Evolutionary conservation across 805 yeast genomes (phyloP), one percentile per base, ranked within the genome.

Genomic region (Yarrowia sp.): DNA sequence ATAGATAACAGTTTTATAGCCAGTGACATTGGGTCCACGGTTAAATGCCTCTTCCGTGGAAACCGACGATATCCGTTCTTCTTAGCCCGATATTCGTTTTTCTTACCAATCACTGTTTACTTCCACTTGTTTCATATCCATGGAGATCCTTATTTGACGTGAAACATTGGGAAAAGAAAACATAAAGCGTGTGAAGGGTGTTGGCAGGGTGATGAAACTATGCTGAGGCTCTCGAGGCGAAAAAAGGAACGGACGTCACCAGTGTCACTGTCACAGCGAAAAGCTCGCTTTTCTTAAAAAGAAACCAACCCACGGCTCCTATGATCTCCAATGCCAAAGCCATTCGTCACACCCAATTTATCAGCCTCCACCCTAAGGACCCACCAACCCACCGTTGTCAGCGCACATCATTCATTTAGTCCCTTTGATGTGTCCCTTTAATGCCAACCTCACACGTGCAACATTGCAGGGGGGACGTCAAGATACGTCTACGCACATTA

Each of bases 381-480:
- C 42, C 42, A 4, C 57, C 17, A 50, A 22, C 42, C 13, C n/a
- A 15, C 18, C 17, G 33, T 14, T 18, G 15, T 38, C 42, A 13
- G 17, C 14, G 32, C 32, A 1, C 38, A 47, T 32, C 32, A 8
- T 47, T 15, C 38, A 31, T 47, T 36, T 50, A 50, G 57, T 36
- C 57, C 43, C 32, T 33, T 17, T 18, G 28, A 22, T 22, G 28
- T 22, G 57, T 36, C 57, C 43, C 32, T 33, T 17, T 18, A 9
- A 50, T 22, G 41, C 42, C 43, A 9, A 14, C 32, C 15, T 50
- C 42, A 50, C 57, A 50, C 57, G 57, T 50, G 57, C 33, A 36
- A 36, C 42, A 18, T 18, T 50, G 57, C 57, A 50, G 55, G 57
- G 51, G 55, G 36, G n/a, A 35, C 55, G 57, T 50, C 57, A 50